These are phyloP conservation scores for Lunasporangiospora selenospora DNA, from an alignment of 192 early-diverging fungal genomes.

Conservation along the genomic window DNA sequence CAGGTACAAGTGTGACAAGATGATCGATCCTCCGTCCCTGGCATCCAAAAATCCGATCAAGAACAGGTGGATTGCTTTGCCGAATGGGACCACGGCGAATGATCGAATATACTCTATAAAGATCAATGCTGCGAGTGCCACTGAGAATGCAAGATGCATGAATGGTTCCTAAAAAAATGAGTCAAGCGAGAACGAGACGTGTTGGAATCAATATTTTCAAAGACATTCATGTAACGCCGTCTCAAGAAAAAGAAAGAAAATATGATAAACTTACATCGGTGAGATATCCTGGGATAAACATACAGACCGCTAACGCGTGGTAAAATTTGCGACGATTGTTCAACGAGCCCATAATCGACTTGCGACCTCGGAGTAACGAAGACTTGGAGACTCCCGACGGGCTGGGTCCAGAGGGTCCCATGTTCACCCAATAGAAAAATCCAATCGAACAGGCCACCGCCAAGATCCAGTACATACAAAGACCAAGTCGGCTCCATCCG, in stretches of 20 bases:
- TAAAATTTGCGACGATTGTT: slow-evolving; percentile 87
- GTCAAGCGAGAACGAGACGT: neutral
- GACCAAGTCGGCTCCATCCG: slow-evolving; percentile 41
- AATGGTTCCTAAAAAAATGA: slow-evolving; percentile 60
- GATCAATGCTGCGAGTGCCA: slow-evolving; percentile 75
- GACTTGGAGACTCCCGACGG: too few relatives aligned
- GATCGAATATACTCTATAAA: slow-evolving; percentile 83
- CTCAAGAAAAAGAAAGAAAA: neutral
- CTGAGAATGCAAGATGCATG: slow-evolving; percentile 83
- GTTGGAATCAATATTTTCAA: neutral
- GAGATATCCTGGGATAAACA: slow-evolving; percentile 87
- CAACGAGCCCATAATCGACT: slow-evolving; percentile 52
- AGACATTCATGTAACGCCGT: neutral
- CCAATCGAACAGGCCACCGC: slow-evolving; percentile 36
- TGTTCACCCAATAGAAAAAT: slow-evolving; percentile 47
- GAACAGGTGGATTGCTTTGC: slow-evolving; percentile 70
- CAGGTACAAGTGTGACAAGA: slow-evolving; percentile 90
- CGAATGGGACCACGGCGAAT: slow-evolving; percentile 73
- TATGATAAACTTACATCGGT: slow-evolving; percentile 60
- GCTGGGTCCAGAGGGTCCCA: too few relatives aligned
- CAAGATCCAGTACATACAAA: slow-evolving; percentile 46
- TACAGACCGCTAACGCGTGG: slow-evolving; percentile 80
- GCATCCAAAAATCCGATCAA: slow-evolving; percentile 83
- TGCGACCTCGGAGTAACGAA: slow-evolving; percentile 21
- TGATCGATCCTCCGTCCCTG: slow-evolving; percentile 81